Evolutionary conservation across 1,139 yeast species (phyloP).

Genomic region (Candida dubliniensis): DNA sequence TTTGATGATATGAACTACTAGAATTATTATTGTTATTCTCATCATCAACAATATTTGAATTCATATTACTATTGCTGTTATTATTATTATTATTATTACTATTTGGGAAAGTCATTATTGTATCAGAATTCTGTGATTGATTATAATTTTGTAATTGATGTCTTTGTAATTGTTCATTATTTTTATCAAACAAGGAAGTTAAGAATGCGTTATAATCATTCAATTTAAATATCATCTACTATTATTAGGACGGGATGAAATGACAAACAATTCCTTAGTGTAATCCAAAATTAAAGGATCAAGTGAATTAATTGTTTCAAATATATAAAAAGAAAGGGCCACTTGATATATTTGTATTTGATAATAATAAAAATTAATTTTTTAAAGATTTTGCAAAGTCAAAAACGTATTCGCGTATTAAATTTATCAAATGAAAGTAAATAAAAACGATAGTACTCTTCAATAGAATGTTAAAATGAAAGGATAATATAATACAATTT

Average conservation of each 20-base stretch:
- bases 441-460: too few relatives aligned
- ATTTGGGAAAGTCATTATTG: background rate
- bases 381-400: too few relatives aligned
- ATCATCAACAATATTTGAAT: background rate
- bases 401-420: too few relatives aligned
- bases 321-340: background rate
- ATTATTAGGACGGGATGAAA: background rate
- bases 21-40: background rate
- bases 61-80: background rate
- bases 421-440: too few relatives aligned
- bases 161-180: conserved; percentile 12
- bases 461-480: too few relatives aligned
- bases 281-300: background rate
- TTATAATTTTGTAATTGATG: conserved; percentile 5
- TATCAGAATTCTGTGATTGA: background rate
- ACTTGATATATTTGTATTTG: background rate
- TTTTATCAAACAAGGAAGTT: conserved; percentile 29
- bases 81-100: too few relatives aligned
- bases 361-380: too few relatives aligned
- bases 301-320: background rate
- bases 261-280: background rate
- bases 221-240: conserved; percentile 29
- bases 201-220: conserved; percentile 36
- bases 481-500: too few relatives aligned
- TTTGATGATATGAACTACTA: background rate